These are phyloP conservation scores for Anastatica hierochuntica DNA, from an alignment of 345 rosid genomes.

Conservation along the genomic window DNA sequence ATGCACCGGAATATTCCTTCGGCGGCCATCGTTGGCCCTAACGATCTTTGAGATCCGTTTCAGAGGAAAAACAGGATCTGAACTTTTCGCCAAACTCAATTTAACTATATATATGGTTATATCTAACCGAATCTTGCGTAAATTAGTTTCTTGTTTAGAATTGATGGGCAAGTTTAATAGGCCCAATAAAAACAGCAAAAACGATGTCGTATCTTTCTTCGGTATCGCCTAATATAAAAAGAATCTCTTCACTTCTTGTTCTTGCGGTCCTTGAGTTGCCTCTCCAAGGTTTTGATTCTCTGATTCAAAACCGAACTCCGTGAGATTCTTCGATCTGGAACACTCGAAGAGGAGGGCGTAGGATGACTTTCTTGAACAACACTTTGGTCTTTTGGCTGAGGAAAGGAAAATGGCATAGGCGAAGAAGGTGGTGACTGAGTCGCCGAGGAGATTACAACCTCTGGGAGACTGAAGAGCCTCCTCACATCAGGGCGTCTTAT, in stretches of 20 bases:
- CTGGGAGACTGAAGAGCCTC: conserved; percentile 33
- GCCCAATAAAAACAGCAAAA: not conserved
- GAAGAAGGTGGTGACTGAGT: conserved; percentile 11
- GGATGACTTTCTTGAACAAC: conserved; percentile 10
- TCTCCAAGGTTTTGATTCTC: conserved; percentile 33
- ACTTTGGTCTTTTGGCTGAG: conserved; percentile 15
- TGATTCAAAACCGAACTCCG: conserved; percentile 29
- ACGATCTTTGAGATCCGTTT: conserved; percentile 15
- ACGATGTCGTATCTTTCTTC: too few relatives aligned
- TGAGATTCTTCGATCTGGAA: conserved; percentile 28
- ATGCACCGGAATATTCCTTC: conserved; percentile 47
- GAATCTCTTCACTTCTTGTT: conserved; percentile 21
- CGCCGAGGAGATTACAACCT: conserved; percentile 12
- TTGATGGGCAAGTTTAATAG: too few relatives aligned
- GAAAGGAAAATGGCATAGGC: conserved; percentile 24
- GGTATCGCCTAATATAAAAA: too few relatives aligned
- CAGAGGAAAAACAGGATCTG: conserved; percentile 5
- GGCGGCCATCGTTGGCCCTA: conserved; percentile 48
- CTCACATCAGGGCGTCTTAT: conserved; percentile 33
- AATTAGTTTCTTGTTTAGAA: not conserved
- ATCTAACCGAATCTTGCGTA: too few relatives aligned
- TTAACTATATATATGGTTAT: conserved; percentile 4
- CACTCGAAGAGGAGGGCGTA: conserved; percentile 4
- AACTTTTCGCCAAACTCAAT: not conserved
- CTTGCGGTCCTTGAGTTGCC: conserved; percentile 26